Conservation (phyloP, 768 basidiomycete genomes). For the Naematelia encephala region DNA sequence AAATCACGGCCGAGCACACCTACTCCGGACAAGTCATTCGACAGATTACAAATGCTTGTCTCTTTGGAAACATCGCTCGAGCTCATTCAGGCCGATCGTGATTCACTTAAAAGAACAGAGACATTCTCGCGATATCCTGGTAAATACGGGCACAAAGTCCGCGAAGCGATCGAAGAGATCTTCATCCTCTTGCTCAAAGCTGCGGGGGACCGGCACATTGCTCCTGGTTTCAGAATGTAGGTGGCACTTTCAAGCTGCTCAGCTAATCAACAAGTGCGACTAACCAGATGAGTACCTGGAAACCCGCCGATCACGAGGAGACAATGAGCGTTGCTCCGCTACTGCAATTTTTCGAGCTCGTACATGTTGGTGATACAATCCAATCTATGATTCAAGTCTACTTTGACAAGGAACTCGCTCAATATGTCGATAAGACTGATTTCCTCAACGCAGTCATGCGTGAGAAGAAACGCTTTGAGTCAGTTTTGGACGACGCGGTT, state of each 20-base stretch:
- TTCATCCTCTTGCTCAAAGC: constrained; percentile 80
- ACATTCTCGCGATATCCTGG: constrained; percentile 85
- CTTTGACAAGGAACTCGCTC: constrained; percentile 91
- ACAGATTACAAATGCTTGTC: constrained; percentile 77
- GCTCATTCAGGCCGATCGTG: constrained; percentile 88
- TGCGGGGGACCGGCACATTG: constrained; percentile 72
- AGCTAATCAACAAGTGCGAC: constrained; percentile 62
- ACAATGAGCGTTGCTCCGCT: constrained; percentile 84
- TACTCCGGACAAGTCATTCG: constrained; percentile 43
- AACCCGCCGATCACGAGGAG: constrained; percentile 78
- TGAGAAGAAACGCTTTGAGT: constrained; percentile 96
- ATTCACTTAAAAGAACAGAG: constrained; percentile 85
- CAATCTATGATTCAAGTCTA: constrained; percentile 97
- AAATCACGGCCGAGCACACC: constrained; percentile 10
- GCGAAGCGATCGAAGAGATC: constrained; percentile 89
- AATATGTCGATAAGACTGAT: constrained; percentile 85
- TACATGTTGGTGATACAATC: constrained; percentile 94
- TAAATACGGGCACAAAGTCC: constrained; percentile 76
- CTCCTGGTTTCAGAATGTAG: constrained; percentile 71
- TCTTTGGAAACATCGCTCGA: constrained; percentile 88
- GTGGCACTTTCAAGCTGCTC: constrained; percentile 26
- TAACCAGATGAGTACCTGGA: constrained; percentile 82
- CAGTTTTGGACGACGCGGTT: constrained; percentile 84
- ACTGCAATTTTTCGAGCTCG: constrained; percentile 94
- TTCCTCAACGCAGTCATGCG: constrained; percentile 88